Evolutionary conservation across 129 eudicot species (phyloP), one percentile per base, ranked within the genome.

Genomic region (Smallanthus sonchifolius): DNA sequence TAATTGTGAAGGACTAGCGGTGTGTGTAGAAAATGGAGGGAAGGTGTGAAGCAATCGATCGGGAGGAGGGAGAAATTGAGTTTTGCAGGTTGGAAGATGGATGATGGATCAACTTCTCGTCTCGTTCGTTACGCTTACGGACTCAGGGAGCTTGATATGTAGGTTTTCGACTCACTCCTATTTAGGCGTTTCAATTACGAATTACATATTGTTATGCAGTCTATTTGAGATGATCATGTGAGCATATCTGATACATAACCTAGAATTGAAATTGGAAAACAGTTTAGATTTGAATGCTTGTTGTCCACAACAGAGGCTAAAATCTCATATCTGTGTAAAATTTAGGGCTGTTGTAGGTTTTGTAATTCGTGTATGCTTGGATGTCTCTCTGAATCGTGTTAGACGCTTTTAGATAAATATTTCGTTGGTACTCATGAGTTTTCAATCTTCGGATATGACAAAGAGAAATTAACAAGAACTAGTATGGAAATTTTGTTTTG

Each of bases 141-240:
- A 61, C 98, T 92, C 80, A 92, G 81, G 79, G 96, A 92, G 73
- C 95, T 92, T 57, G 98, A 92, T 77, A 92, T 92, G 98, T 92
- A 87, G 9, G 70, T 38, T 10, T 36, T 54, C 6, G 2, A 8
- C 34, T 54, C 43, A 24, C 10, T 49, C 54, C 9, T 63, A 57
- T 62, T 62, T 49, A 57, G 16, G 17, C 15, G 28, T 73, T 59
- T 32, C 13, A n/a, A 43, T 60, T 60, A 10, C 56, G n/a, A 57
- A 66, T 10, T 3, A 15, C 3, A 1, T 52, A 2, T 70, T 15
- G 36, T 17, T 52, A 37, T 70, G n/a, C 45, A 71, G 64, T 37
- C 10, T 71, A 19, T 10, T 54, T 6, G 64, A 54, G 66, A 71
- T 30, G 47, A 32, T 7, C 24, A 55, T 55, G 15, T 55, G 36